Percentiles rank a stretch among this genome's conserved stretches.
Evolutionary conservation across 257 asterid species (phyloP).

Genomic region (Coffea canephora): DNA sequence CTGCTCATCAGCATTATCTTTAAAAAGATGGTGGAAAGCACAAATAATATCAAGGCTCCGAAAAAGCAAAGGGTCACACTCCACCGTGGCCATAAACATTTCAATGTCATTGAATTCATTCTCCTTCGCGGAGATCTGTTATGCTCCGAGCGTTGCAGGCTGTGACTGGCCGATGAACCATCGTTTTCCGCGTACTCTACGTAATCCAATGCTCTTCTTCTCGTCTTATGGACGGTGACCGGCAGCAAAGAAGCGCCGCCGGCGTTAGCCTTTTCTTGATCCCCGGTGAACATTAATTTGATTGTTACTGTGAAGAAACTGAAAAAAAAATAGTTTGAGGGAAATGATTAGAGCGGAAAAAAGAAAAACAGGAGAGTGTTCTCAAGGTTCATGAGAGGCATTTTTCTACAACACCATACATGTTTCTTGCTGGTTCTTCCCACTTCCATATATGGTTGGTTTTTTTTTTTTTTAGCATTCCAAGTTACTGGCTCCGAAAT

Average conservation of each 20-base stretch:
- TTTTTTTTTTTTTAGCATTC: background rate
- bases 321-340: background rate
- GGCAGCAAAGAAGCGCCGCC: slow-evolving; percentile 10
- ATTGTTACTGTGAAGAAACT: background rate
- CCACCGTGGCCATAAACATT: slow-evolving; percentile 28
- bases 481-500: slow-evolving; percentile 29
- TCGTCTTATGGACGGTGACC: slow-evolving; percentile 7
- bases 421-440: slow-evolving; percentile 10
- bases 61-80: slow-evolving; percentile 25
- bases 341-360: background rate
- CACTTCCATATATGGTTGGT: slow-evolving; percentile 19
- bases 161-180: background rate
- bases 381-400: background rate
- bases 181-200: slow-evolving; percentile 20
- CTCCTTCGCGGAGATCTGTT: slow-evolving; percentile 10
- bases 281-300: slow-evolving; percentile 7
- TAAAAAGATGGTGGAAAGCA: slow-evolving; percentile 26
- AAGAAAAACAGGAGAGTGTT: slow-evolving; percentile 1
- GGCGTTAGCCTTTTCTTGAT: background rate
- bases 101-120: slow-evolving; percentile 1
- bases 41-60: slow-evolving; percentile 21
- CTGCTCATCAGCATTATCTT: slow-evolving; percentile 31
- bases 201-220: slow-evolving; percentile 27
- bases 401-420: slow-evolving; percentile 6
- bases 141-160: background rate